A percentile compares a stretch with the other conserved stretches of the same genome.
Evolutionary conservation across 1,284 basidiomycete species (phyloP).

Genomic region (Xerocomus nothofagi): DNA sequence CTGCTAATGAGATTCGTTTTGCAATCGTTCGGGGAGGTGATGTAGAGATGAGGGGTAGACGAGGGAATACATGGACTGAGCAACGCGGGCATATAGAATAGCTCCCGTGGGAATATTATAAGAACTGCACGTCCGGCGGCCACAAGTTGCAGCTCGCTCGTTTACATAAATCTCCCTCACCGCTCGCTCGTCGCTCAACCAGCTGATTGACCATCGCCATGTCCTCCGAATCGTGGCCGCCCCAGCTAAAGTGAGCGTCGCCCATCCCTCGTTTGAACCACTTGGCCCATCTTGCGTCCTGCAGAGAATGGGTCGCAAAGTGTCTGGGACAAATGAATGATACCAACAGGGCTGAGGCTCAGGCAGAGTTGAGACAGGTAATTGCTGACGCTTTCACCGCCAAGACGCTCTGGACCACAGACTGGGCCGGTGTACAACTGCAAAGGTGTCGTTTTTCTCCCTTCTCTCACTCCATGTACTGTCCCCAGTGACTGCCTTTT

Average conservation of each 20-base stretch:
- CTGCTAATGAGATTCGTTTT: conserved; percentile 27
- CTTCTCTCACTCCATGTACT: conserved; percentile 6
- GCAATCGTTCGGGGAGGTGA: not conserved
- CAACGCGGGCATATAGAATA: not conserved
- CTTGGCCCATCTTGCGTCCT: conserved; percentile 1
- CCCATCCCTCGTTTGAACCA: not conserved
- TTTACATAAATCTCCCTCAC: conserved; percentile 11
- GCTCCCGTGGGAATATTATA: conserved; percentile 25
- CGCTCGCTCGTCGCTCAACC: not conserved
- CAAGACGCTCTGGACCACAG: conserved; percentile 83
- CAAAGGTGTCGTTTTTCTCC: conserved; percentile 54
- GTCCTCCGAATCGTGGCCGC: conserved; percentile 67
- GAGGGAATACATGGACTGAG: not conserved
- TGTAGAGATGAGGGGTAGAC: not conserved
- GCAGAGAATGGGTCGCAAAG: conserved; percentile 82
- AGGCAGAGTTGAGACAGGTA: conserved; percentile 82
- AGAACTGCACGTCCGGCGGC: not conserved
- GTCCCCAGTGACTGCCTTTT: conserved; percentile 23
- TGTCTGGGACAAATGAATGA: conserved; percentile 82
- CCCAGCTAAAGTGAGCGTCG: conserved; percentile 54
- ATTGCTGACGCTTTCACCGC: conserved; percentile 78
- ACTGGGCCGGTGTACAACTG: conserved; percentile 82
- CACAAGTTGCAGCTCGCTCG: not conserved
- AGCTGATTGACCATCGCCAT: conserved; percentile 33
- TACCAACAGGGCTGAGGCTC: conserved; percentile 69